Conservation (phyloP, 1,284 basidiomycete species). For the Waitea zeae region DNA sequence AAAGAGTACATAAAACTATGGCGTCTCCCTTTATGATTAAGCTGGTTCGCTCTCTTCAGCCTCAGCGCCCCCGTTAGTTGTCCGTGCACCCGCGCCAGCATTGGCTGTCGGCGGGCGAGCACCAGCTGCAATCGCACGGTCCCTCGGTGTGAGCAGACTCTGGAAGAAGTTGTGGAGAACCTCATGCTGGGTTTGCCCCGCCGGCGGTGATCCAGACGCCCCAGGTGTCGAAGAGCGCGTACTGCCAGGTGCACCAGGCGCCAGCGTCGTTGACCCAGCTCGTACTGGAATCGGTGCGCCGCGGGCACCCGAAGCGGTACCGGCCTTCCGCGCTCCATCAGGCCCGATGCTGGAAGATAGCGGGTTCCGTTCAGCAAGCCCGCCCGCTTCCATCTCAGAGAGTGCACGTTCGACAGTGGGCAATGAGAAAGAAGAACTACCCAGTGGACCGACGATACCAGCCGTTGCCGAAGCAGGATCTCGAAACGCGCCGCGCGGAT, state of each 20-base stretch:
- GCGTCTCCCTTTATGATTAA: too few relatives aligned
- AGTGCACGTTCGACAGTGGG: conserved; percentile 78
- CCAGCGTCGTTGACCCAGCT: conserved; percentile 22
- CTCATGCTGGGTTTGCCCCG: conserved; percentile 58
- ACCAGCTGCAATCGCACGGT: conserved; percentile 18
- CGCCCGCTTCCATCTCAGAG: conserved; percentile 65
- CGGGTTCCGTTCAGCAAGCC: conserved; percentile 9
- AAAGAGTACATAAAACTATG: conserved; percentile 14
- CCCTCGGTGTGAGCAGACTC: conserved; percentile 54
- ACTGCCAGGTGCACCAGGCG: conserved; percentile 25
- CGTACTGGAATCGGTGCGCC: conserved; percentile 7
- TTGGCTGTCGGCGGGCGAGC: conserved; percentile 1
- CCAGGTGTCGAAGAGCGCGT: conserved; percentile 9
- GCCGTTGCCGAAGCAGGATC: conserved; percentile 46
- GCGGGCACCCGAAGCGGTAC: conserved; percentile 8
- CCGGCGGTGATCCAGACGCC: too few relatives aligned
- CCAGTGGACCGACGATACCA: conserved; percentile 79
- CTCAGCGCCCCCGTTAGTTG: neutral
- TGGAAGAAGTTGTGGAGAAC: conserved; percentile 80
- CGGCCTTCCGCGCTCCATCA: conserved; percentile 9
- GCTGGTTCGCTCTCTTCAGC: too few relatives aligned
- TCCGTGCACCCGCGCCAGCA: conserved; percentile 6
- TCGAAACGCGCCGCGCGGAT: conserved; percentile 76
- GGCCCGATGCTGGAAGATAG: too few relatives aligned
- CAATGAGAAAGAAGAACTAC: conserved; percentile 63